Conservation (phyloP, 2,329 filamentous ascomycete genomes). For the Aspergillus fijiensis region DNA sequence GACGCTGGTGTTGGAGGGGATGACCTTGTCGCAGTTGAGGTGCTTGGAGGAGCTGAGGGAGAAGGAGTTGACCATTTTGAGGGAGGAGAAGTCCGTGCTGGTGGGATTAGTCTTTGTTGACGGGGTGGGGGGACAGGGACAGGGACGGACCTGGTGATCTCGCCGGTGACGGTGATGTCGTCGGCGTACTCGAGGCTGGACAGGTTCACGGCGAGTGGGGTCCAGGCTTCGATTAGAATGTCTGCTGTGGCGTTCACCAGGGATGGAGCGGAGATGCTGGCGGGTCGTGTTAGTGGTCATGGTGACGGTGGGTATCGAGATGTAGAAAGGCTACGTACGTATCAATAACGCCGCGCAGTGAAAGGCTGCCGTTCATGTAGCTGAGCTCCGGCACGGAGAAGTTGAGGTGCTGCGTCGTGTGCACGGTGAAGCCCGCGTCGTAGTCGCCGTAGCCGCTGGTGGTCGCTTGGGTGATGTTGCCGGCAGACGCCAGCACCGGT, state of each 20-base stretch:
- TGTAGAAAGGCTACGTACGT: neutral
- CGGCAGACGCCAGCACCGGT: neutral
- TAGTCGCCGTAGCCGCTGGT: neutral
- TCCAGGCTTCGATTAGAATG: neutral
- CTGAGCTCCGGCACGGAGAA: neutral
- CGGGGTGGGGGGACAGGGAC: no score
- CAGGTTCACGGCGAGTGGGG: neutral
- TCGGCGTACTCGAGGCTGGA: neutral
- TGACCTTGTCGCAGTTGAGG: neutral
- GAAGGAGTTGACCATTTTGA: neutral
- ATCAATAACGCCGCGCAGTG: neutral
- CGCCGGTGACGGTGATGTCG: neutral
- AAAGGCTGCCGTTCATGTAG: neutral
- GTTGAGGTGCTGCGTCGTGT: neutral
- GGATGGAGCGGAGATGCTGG: neutral
- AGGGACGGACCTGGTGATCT: neutral
- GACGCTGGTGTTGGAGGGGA: neutral
- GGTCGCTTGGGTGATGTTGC: neutral
- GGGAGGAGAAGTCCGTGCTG: neutral
- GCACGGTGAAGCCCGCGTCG: neutral
- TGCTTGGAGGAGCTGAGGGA: neutral
- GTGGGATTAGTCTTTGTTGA: neutral
- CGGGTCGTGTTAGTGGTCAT: neutral
- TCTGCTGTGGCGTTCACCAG: neutral
- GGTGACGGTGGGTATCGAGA: no score